Conservation (phyloP, 306 rosid genomes). For the Pachyrhizus erosus region DNA sequence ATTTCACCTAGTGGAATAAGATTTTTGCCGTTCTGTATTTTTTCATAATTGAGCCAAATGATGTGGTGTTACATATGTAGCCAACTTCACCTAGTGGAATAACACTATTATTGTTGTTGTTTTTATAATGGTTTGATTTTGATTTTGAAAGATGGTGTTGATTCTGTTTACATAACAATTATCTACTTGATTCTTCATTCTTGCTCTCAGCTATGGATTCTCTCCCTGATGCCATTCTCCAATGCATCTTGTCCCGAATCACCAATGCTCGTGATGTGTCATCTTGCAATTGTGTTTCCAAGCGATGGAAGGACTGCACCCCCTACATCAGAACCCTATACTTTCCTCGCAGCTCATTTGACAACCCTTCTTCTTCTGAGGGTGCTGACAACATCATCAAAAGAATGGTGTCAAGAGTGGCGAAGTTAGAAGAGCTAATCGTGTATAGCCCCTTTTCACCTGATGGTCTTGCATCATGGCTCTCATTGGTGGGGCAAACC, state of each 20-base stretch:
- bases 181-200: constrained; percentile 35
- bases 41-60: no score
- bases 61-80: no score
- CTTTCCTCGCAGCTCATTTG: constrained; percentile 86
- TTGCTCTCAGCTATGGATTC: constrained; percentile 68
- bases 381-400: constrained; percentile 65
- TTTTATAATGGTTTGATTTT: not conserved
- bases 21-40: not conserved
- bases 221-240: constrained; percentile 85
- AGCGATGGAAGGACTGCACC: constrained; percentile 77
- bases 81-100: no score
- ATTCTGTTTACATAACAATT: constrained; percentile 15
- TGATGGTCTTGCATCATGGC: constrained; percentile 88
- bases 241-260: constrained; percentile 71
- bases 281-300: constrained; percentile 84
- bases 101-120: not conserved
- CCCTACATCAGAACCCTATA: constrained; percentile 69
- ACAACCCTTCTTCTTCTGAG: constrained; percentile 48
- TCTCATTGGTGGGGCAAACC: constrained; percentile 57
- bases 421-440: constrained; percentile 71
- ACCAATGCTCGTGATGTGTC: constrained; percentile 82
- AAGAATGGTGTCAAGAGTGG: constrained; percentile 72
- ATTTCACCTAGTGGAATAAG: not conserved
- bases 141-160: constrained; percentile 2
- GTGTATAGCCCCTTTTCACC: constrained; percentile 82